These are phyloP conservation scores for Kodamaea ohmeri DNA, from an alignment of 1,139 yeast species.

Conservation along the genomic window DNA sequence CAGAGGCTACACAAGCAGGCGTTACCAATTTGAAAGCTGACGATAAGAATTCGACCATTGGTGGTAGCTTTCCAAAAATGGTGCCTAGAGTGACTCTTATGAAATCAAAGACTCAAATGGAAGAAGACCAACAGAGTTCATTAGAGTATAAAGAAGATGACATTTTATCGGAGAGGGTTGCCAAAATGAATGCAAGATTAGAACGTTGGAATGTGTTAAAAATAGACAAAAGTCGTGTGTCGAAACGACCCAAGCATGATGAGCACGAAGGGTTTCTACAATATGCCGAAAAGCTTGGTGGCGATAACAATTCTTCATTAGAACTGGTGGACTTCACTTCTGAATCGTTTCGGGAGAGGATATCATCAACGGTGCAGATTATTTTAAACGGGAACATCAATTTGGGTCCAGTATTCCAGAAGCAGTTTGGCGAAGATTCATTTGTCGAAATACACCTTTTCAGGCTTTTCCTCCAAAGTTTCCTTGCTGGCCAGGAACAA, in stretches of 20 bases:
- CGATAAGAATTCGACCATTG: too few relatives aligned
- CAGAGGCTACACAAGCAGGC: too few relatives aligned
- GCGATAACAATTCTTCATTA: too few relatives aligned
- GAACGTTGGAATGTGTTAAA: slow-evolving; percentile 5
- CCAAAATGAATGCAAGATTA: slow-evolving; percentile 8
- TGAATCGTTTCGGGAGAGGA: neutral
- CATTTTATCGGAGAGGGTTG: slow-evolving; percentile 7
- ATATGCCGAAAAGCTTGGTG: neutral
- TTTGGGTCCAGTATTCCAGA: slow-evolving; percentile 3
- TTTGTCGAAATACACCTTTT: slow-evolving; percentile 5
- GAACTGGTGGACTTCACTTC: too few relatives aligned
- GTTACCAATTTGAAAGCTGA: too few relatives aligned
- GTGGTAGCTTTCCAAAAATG: too few relatives aligned
- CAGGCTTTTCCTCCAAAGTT: slow-evolving; percentile 7
- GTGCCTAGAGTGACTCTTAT: too few relatives aligned
- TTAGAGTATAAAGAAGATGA: slow-evolving; percentile 3
- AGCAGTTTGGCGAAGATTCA: slow-evolving; percentile 6
- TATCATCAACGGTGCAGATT: neutral
- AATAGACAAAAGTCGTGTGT: neutral
- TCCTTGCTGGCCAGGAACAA: slow-evolving; percentile 8
- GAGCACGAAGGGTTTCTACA: neutral
- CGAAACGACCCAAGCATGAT: too few relatives aligned
- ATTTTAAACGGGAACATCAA: slow-evolving; percentile 6
- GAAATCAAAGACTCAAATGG: slow-evolving; percentile 1
- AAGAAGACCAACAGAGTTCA: neutral